Percentiles rank a stretch among this genome's conserved stretches.
These are phyloP conservation scores for Zizania latifolia DNA, from an alignment of 176 grass and related monocot species.

Conservation along the genomic window DNA sequence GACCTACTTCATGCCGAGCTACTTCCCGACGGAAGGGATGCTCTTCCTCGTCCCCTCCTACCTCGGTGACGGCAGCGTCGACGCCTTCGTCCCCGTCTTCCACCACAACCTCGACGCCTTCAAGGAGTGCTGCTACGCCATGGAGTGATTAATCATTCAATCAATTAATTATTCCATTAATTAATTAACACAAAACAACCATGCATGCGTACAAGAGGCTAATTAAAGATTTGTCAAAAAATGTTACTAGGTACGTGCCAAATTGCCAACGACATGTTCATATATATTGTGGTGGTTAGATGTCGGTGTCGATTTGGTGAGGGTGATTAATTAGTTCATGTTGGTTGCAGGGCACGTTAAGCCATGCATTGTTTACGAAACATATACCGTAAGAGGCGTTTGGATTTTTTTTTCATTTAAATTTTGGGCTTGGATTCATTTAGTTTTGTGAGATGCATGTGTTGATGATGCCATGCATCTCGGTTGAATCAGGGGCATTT, in stretches of 20 bases:
- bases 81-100: slow-evolving; percentile 69
- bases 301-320: background rate
- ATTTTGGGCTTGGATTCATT: background rate
- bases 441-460: background rate
- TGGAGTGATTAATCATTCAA: slow-evolving; percentile 30
- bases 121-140: slow-evolving; percentile 50
- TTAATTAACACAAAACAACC: too few relatives aligned
- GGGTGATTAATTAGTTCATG: background rate
- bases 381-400: background rate
- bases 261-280: background rate
- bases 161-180: background rate
- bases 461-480: background rate
- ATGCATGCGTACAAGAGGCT: background rate
- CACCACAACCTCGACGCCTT: slow-evolving; percentile 49
- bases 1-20: slow-evolving; percentile 68
- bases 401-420: background rate
- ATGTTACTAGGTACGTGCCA: background rate
- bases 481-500: background rate
- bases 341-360: background rate
- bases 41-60: slow-evolving; percentile 53
- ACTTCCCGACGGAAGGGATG: slow-evolving; percentile 63
- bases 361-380: background rate
- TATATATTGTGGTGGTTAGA: background rate
- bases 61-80: slow-evolving; percentile 66
- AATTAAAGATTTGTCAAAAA: too few relatives aligned